phyloP scores from a whole-genome alignment of 208 protist genomes.

The Trichomonas gallinae region DNA sequence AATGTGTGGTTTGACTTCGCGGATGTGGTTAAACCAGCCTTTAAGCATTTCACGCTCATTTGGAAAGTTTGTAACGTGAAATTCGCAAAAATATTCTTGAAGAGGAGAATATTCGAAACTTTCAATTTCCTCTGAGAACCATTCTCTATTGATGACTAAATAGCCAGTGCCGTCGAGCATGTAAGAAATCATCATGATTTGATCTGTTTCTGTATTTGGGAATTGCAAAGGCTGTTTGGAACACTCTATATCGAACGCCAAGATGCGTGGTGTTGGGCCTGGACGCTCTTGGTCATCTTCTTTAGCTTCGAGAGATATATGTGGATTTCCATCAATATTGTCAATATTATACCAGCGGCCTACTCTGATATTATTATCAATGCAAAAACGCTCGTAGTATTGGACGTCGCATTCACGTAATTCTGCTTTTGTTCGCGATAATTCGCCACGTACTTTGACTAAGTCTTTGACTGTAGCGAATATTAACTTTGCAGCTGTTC shows the following conservation, averaged over 20 bases:
- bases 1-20: constrained; percentile 76
- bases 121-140: constrained; percentile 88
- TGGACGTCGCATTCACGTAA: constrained; percentile 97
- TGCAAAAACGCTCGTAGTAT: constrained; percentile 87
- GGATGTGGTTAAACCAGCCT: constrained; percentile 87
- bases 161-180: constrained; percentile 95
- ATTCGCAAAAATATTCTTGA: constrained; percentile 84
- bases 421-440: constrained; percentile 51
- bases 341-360: constrained; percentile 46
- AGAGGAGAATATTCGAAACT: constrained; percentile 98
- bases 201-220: constrained; percentile 80
- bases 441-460: background rate
- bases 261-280: constrained; percentile 23
- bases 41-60: constrained; percentile 57
- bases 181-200: constrained; percentile 99
- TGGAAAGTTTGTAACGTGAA: constrained; percentile 55
- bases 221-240: constrained; percentile 97
- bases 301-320: constrained; percentile 11
- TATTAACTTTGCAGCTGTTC: background rate
- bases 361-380: constrained; percentile 76
- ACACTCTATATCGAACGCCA: constrained; percentile 87
- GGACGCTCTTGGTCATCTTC: constrained; percentile 72
- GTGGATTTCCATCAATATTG: background rate
- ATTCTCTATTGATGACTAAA: constrained; percentile 90
- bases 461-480: constrained; percentile 1